Evolutionary conservation across 2,329 filamentous ascomycete species (phyloP).

Genomic region (Colletotrichum lupini): DNA sequence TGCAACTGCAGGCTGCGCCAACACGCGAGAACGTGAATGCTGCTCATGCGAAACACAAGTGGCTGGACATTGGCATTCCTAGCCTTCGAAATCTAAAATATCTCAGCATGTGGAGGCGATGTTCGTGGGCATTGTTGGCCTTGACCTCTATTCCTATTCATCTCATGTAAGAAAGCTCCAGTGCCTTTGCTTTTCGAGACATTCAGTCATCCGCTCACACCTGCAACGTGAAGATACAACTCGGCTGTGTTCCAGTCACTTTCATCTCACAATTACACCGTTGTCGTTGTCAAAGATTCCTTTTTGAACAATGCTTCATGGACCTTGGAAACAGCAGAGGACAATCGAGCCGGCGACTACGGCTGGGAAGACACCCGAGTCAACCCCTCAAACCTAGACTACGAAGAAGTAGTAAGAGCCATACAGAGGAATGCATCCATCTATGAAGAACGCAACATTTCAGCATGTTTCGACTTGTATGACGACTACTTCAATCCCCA

Average conservation of each 20-base stretch:
- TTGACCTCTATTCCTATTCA: conserved; percentile 10
- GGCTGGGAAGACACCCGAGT: conserved; percentile 5
- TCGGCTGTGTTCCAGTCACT: conserved; percentile 14
- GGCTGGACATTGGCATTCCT: conserved; percentile 57
- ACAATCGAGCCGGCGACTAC: conserved; percentile 1
- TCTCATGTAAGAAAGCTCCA: background rate
- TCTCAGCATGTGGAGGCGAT: background rate
- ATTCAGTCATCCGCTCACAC: background rate
- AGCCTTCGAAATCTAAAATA: background rate
- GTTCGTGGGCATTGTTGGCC: conserved; percentile 5
- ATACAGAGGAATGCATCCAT: background rate
- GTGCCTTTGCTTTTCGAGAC: background rate
- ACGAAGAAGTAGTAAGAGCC: background rate
- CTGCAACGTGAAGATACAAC: background rate
- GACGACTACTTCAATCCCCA: conserved; percentile 9
- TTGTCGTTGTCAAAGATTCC: conserved; percentile 11
- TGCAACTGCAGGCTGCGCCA: conserved; percentile 45
- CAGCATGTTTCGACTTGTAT: conserved; percentile 1
- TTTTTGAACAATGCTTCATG: background rate
- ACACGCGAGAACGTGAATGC: conserved; percentile 42
- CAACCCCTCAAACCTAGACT: conserved; percentile 1
- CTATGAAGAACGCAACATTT: background rate
- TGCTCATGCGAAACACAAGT: conserved; percentile 53
- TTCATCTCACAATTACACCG: conserved; percentile 18
- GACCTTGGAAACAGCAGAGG: background rate